Percentiles rank a stretch among this genome's conserved stretches.
Evolutionary conservation across 2,329 filamentous ascomycete species (phyloP).

Genomic region (Fusarium nelsonii): DNA sequence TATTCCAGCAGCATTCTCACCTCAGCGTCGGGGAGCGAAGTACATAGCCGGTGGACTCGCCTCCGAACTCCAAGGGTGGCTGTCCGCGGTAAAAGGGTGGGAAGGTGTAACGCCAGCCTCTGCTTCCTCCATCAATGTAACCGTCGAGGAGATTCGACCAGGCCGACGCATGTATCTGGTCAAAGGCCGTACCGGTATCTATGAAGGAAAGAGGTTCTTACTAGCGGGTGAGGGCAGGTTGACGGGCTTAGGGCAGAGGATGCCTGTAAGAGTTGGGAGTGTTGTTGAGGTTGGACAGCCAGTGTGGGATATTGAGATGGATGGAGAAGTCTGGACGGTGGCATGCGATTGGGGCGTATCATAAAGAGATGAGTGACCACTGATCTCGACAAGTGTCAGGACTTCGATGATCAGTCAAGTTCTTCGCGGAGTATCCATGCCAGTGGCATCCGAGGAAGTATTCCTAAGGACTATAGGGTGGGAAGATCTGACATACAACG

Average conservation of each 20-base stretch:
- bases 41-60: conserved; percentile 56
- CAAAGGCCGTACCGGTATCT: conserved; percentile 27
- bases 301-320: conserved; percentile 55
- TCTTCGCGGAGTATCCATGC: neutral
- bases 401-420: neutral
- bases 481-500: neutral
- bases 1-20: conserved; percentile 52
- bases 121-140: conserved; percentile 43
- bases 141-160: conserved; percentile 49
- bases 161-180: conserved; percentile 55
- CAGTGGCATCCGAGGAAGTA: neutral
- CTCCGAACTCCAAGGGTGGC: conserved; percentile 56
- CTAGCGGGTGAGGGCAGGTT: conserved; percentile 56
- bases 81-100: conserved; percentile 57
- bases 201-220: conserved; percentile 46
- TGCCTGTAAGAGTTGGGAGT: conserved; percentile 48
- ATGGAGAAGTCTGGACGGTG: conserved; percentile 54
- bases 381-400: neutral
- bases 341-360: conserved; percentile 55
- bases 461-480: neutral
- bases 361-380: conserved; percentile 1
- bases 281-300: conserved; percentile 53
- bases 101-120: conserved; percentile 39
- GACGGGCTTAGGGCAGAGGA: conserved; percentile 52
- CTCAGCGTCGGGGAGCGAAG: conserved; percentile 52